Percentiles rank a stretch among this genome's conserved stretches.
phyloP scores from a whole-genome alignment of 805 yeast genomes.

The Barnettozyma pratensis region DNA sequence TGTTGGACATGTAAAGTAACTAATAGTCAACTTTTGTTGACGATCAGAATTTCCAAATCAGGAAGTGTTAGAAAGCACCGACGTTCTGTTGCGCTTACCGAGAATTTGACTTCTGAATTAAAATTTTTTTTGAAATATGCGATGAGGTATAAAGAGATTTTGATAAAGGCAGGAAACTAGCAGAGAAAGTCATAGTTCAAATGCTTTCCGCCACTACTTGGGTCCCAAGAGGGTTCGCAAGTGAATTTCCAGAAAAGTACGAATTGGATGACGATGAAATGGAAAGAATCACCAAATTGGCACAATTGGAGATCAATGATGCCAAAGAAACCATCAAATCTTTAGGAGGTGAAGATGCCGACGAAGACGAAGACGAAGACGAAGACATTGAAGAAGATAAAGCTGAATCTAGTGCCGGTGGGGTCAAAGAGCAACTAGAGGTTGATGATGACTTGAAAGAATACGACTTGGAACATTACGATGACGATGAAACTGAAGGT shows the following conservation, averaged over 20 bases:
- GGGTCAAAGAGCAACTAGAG: slow-evolving; percentile 42
- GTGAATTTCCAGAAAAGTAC: slow-evolving; percentile 86
- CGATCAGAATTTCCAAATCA: neutral
- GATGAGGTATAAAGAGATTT: neutral
- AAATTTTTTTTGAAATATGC: slow-evolving; percentile 2
- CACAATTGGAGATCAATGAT: slow-evolving; percentile 74
- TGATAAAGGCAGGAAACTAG: too few relatives aligned
- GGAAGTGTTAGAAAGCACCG: neutral
- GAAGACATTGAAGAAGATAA: slow-evolving; percentile 24
- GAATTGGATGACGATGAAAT: slow-evolving; percentile 89
- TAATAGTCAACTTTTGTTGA: neutral
- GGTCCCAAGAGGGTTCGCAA: slow-evolving; percentile 95
- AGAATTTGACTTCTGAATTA: neutral
- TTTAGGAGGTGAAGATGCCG: slow-evolving; percentile 24
- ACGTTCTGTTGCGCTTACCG: neutral
- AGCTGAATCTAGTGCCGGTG: slow-evolving; percentile 12
- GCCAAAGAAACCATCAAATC: slow-evolving; percentile 61
- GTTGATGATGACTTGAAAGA: slow-evolving; percentile 83
- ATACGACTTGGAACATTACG: slow-evolving; percentile 81
- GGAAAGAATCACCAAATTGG: slow-evolving; percentile 83
- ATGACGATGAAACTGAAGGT: slow-evolving; percentile 62
- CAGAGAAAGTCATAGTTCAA: neutral
- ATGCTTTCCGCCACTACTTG: slow-evolving; percentile 92
- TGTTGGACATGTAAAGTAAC: neutral
- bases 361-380: slow-evolving; percentile 25